Conservation (phyloP, 306 rosid genomes). For the Prinsepia uniflora region DNA sequence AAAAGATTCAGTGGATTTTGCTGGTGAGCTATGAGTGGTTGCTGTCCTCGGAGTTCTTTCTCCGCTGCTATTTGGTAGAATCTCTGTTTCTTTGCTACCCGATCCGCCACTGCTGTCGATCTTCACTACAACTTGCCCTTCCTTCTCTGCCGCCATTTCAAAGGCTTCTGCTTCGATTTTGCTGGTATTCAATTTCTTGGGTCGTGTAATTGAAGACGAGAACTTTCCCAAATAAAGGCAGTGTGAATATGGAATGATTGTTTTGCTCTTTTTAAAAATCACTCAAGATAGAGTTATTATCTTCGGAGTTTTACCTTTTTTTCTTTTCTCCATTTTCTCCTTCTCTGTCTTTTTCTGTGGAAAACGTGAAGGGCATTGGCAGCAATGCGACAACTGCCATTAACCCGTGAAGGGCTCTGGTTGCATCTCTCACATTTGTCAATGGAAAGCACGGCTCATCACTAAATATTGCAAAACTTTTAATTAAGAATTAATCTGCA, state of each 20-base stretch:
- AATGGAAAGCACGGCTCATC: too few relatives aligned
- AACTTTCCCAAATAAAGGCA: not conserved
- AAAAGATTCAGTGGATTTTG: slow-evolving; percentile 1
- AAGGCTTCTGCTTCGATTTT: not conserved
- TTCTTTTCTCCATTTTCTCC: too few relatives aligned
- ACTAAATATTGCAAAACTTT: too few relatives aligned
- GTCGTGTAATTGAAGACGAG: not conserved
- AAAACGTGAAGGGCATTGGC: not conserved
- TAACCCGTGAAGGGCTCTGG: too few relatives aligned
- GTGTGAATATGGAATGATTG: not conserved
- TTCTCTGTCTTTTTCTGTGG: not conserved
- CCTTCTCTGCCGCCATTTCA: slow-evolving; percentile 27
- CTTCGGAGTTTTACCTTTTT: not conserved
- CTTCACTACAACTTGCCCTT: slow-evolving; percentile 17
- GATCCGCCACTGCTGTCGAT: slow-evolving; percentile 5
- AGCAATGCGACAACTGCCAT: too few relatives aligned
- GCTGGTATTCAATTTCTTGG: too few relatives aligned
- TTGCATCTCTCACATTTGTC: too few relatives aligned
- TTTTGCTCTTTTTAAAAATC: not conserved
- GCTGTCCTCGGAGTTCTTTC: not conserved
- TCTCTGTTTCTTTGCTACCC: slow-evolving; percentile 7
- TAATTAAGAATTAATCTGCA: too few relatives aligned
- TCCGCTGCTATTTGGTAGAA: not conserved
- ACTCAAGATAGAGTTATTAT: not conserved
- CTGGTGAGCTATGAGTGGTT: not conserved